These are phyloP conservation scores for Phytophthora litchii DNA, from an alignment of 352 stramenopile species.

Conservation along the genomic window DNA sequence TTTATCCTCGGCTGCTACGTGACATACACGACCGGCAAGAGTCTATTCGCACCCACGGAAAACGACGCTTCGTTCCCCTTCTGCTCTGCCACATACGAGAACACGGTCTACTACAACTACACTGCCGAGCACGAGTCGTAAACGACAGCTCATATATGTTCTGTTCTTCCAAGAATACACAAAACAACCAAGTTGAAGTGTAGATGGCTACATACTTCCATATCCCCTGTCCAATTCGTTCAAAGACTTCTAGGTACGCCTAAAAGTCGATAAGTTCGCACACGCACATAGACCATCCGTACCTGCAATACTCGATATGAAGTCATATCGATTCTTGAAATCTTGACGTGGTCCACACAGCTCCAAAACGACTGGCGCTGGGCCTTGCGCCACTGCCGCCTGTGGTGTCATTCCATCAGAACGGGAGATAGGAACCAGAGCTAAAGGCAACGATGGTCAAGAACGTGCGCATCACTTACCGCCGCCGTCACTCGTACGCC, in stretches of 20 bases:
- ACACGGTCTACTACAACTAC: conserved; percentile 30
- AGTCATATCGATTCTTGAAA: background rate
- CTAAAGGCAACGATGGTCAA: conserved; percentile 85
- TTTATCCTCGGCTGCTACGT: conserved; percentile 31
- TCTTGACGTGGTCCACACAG: conserved; percentile 26
- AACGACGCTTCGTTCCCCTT: conserved; percentile 25
- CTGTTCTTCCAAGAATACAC: background rate
- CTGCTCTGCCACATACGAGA: conserved; percentile 22
- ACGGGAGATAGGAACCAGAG: conserved; percentile 74
- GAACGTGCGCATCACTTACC: conserved; percentile 96
- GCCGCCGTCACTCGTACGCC: conserved; percentile 97
- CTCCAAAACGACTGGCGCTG: conserved; percentile 58
- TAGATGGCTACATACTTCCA: background rate
- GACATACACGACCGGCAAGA: conserved; percentile 29
- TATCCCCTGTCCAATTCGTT: background rate
- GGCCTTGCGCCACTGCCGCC: conserved; percentile 25
- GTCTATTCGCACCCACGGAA: conserved; percentile 25
- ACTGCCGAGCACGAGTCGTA: conserved; percentile 25
- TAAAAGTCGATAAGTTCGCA: background rate
- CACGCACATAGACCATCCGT: background rate
- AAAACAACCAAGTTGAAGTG: background rate
- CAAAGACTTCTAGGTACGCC: background rate
- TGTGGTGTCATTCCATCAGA: conserved; percentile 60
- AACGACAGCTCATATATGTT: background rate
- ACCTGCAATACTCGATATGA: background rate